Evolutionary conservation across 352 stramenopile species (phyloP).

Genomic region (Pythium biforme): DNA sequence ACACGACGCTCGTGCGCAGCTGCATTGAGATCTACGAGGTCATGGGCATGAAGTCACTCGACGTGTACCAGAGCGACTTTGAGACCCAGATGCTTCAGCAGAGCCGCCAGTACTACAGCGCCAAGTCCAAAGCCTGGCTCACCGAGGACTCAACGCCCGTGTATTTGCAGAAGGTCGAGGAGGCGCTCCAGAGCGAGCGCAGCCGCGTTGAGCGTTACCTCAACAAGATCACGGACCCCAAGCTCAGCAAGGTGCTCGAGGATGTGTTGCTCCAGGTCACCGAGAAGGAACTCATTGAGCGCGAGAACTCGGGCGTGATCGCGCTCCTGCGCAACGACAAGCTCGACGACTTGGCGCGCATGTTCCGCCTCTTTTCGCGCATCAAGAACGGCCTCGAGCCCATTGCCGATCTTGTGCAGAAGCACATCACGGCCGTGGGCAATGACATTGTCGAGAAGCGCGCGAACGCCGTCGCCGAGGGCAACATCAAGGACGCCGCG

Average conservation of each 20-base stretch:
- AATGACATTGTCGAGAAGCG: constrained; percentile 89
- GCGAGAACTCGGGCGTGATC: constrained; percentile 95
- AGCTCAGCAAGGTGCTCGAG: constrained; percentile 93
- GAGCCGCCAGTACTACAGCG: constrained; percentile 94
- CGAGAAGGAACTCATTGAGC: constrained; percentile 97
- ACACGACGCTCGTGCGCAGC: constrained; percentile 95
- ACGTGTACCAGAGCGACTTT: constrained; percentile 96
- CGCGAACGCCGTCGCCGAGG: constrained; percentile 86
- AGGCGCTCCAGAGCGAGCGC: constrained; percentile 76
- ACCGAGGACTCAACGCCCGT: constrained; percentile 96
- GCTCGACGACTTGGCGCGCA: constrained; percentile 95
- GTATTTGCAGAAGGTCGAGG: constrained; percentile 96
- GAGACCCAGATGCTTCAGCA: constrained; percentile 92
- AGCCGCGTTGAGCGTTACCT: constrained; percentile 95
- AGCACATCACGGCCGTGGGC: constrained; percentile 92
- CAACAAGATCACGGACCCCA: constrained; percentile 94
- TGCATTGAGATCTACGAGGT: constrained; percentile 98
- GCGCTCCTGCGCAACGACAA: constrained; percentile 97
- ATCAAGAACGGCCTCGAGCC: constrained; percentile 96
- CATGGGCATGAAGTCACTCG: constrained; percentile 96
- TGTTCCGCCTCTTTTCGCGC: constrained; percentile 97
- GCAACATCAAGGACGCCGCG: constrained; percentile 90
- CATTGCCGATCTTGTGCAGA: constrained; percentile 96
- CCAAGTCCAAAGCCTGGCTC: constrained; percentile 98
- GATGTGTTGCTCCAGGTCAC: constrained; percentile 93